Evolutionary conservation across 768 basidiomycete species (phyloP).

Genomic region (Hygrophoropsis aurantiaca): DNA sequence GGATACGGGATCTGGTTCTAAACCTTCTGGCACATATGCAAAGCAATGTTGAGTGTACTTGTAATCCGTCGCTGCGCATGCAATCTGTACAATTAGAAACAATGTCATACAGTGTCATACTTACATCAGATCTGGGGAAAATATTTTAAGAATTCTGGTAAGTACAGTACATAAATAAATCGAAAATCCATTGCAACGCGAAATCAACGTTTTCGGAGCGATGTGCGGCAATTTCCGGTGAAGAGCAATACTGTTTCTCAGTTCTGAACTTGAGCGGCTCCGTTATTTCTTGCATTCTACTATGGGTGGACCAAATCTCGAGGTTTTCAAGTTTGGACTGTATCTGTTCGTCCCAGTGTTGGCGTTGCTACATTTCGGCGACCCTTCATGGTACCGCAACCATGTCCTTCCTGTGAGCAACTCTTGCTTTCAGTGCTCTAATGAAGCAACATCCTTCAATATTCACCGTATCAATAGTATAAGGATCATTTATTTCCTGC

Average conservation of each 20-base stretch:
- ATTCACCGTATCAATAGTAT: slow-evolving; percentile 49
- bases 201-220: no score
- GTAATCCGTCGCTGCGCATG: no score
- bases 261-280: no score
- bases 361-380: slow-evolving; percentile 82
- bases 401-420: slow-evolving; percentile 72
- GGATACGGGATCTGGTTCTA: slow-evolving; percentile 46
- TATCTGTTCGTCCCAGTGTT: slow-evolving; percentile 85
- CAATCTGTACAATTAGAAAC: no score
- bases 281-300: neutral
- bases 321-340: slow-evolving; percentile 86
- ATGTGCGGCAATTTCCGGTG: neutral
- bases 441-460: neutral
- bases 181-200: no score
- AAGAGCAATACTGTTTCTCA: neutral
- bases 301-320: slow-evolving; percentile 81
- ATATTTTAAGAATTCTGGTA: no score
- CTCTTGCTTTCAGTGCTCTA: neutral
- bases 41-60: slow-evolving; percentile 62
- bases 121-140: no score
- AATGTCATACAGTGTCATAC: no score
- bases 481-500: slow-evolving; percentile 71
- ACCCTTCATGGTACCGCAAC: slow-evolving; percentile 81
- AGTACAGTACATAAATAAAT: no score
- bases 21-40: slow-evolving; percentile 62